Evolutionary conservation across 371 early-diverging fungal genomes (phyloP), one percentile per base, ranked within the genome.

Genomic region (Mycotypha africana): DNA sequence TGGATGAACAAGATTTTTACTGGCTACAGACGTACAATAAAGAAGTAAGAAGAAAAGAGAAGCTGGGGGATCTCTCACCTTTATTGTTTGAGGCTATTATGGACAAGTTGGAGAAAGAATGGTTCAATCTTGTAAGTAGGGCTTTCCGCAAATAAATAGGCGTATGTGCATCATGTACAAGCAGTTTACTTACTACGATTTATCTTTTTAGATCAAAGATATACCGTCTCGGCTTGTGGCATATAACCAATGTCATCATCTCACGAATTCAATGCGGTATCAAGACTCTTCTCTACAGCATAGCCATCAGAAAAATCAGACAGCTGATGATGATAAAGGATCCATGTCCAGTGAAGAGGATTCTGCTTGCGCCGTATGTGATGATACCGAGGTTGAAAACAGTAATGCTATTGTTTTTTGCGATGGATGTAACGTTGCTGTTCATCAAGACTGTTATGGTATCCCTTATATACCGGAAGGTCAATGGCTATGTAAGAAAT

Each of bases 401-500:
- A 86, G 89, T 56, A 98, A 99, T 62, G 96, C 93, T 0, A 97
- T 99, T 45, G 98, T 99, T 2, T 98, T 95, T 58, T 99, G 99
- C 71, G 99, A 99, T 68, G 97, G 99, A 0, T 99, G 99, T 67
- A 95, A 99, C 63, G 57, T 99, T 28, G 97, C 97, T 5, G 99
- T 99, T 3, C 99, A 99, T 71, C 98, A 99, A 76, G 97, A 95
- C 59, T 99, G 99, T 63, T 99, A 99, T 65, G 99, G 99, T n/a
- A 88, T 99, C 19, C 98, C 98, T 4, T 96, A 89, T 62, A 97
- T 99, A 40, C 99, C 99, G 19, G 98, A 99, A 65, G 99, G 99
- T 10, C 95, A 92, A 62, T 99, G 98, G 98, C 78, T 99, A 8
- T 99, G 99, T 64, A 82, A 97, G 19, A 92, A 90, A 58, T 99